Evolutionary conservation across 371 early-diverging fungal genomes (phyloP), one percentile per base, ranked within the genome.

Genomic region (Mucor plumbeus): DNA sequence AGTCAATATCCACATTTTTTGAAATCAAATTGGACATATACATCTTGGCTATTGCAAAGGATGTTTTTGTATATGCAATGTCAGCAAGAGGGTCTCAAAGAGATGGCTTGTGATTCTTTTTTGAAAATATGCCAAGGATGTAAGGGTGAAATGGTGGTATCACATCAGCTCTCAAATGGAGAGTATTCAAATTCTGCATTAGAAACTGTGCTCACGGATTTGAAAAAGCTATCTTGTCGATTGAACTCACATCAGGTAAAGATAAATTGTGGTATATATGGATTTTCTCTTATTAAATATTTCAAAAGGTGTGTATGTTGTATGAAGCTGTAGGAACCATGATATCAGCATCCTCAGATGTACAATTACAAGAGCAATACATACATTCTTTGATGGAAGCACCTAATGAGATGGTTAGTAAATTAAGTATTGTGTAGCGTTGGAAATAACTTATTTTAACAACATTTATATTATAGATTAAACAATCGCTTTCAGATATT

Each of bases 81-180:
- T 69, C 97, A 97, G 76, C 95, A 98, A 73, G 94, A 94, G 75
- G 96, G 97, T 76, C 94, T 99, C 9, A 94, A 95, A 75, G 99
- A 99, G 71, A 99, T 99, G 99, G 99, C 99, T 6, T 99, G 99
- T 76, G 98, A 99, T 79, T 95, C 98, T 3, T 96, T 99, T 75
- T 90, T 96, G 57, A 97, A 95, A 71, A 96, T 99, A 66, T 86
- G 94, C 10, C 92, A 95, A 71, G 95, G 95, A 65, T 61, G 97
- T 79, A 89, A 90, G 34, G 87, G 90, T 19, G 95, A 97, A 70
- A 94, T 98, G 83, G 87, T 94, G 17, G 26, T 80, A 15, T 91
- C 92, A 71, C 94, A 48, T 41, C 53, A 63, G 13, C 44, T 92
- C 71, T 81, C 85, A 1, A 89, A 88, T 43, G 96, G 94, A 74